Evolutionary conservation across 2,329 filamentous ascomycete genomes (phyloP), one percentile per base, ranked within the genome.

Genomic region (Trichocomaceae sp.): DNA sequence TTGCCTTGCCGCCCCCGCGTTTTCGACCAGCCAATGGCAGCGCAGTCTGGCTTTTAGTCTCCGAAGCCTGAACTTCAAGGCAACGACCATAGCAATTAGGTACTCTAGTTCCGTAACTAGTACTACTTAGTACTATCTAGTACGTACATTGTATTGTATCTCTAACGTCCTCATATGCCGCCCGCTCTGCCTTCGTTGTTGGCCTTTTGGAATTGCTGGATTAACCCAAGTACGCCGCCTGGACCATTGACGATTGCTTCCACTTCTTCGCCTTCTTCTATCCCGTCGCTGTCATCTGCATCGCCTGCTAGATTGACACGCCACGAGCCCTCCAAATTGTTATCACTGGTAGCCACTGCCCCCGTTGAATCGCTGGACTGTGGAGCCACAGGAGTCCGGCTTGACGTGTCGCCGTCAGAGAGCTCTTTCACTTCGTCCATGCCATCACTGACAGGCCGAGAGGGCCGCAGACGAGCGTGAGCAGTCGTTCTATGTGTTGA

Each of bases 131-230:
- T n/a, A n/a, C n/a, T n/a, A n/a, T n/a, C n/a, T n/a, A n/a, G n/a
- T n/a, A n/a, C n/a, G n/a, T n/a, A n/a, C n/a, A n/a, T n/a, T n/a
- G n/a, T n/a, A n/a, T n/a, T n/a, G n/a, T n/a, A n/a, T n/a, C n/a
- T n/a, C n/a, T n/a, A n/a, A n/a, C n/a, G n/a, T n/a, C n/a, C 12
- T 19, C 31, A 52, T 22, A 56, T 56, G 44, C 46, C 64, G 64
- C 10, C 66, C 47, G 65, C 63, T 31, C 71, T 64, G n/a, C 68
- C 69, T 49, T 72, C 69, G 45, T 68, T 68, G 47, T 69, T 70
- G 37, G 80, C 82, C 68, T 81, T 83, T 58, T 84, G 82, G 62
- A 86, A 86, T 63, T 87, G 83, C 65, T 84, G 81, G 55, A 87
- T 75, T 60, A 87, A 67, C 8, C 84, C 84, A 56, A 87, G 68